Evolutionary conservation across 2,329 filamentous ascomycete species (phyloP).

Genomic region (Calonectria hongkongensis): DNA sequence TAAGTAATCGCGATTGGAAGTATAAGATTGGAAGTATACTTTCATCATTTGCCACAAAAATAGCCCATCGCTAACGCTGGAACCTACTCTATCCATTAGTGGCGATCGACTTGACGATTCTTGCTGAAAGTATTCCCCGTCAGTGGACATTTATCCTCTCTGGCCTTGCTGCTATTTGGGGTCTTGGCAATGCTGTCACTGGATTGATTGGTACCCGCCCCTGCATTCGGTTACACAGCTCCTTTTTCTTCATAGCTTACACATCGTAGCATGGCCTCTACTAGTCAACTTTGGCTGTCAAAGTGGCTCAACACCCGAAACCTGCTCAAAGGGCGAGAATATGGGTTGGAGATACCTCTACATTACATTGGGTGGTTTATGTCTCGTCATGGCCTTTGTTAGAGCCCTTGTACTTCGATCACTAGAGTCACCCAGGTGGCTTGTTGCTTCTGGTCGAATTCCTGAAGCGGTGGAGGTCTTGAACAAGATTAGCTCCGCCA

Average conservation of each 20-base stretch:
- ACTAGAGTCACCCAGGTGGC: slow-evolving; percentile 64
- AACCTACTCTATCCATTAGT: slow-evolving; percentile 25
- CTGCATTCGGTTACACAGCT: neutral
- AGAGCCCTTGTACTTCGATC: slow-evolving; percentile 64
- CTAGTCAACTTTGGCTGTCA: slow-evolving; percentile 47
- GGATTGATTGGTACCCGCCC: slow-evolving; percentile 44
- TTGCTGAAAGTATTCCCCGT: slow-evolving; percentile 46
- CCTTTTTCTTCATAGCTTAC: neutral
- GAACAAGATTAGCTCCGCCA: slow-evolving; percentile 62
- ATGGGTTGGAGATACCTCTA: slow-evolving; percentile 67
- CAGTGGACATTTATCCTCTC: slow-evolving; percentile 44
- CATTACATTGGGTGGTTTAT: slow-evolving; percentile 62
- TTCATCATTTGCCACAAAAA: neutral
- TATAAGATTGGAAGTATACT: too few species aligned
- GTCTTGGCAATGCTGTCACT: slow-evolving; percentile 44
- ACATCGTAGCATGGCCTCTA: slow-evolving; percentile 43
- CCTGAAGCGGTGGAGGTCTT: slow-evolving; percentile 66
- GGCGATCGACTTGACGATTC: slow-evolving; percentile 48
- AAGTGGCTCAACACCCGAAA: slow-evolving; percentile 46
- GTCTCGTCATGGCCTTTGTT: slow-evolving; percentile 61
- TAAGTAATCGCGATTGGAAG: slow-evolving; percentile 22
- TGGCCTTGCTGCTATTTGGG: slow-evolving; percentile 45
- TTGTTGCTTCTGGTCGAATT: slow-evolving; percentile 63
- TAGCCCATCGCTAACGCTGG: neutral
- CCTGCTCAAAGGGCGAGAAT: slow-evolving; percentile 61